phyloP scores from a whole-genome alignment of 169 alveolate species.

The Theileria equi region DNA sequence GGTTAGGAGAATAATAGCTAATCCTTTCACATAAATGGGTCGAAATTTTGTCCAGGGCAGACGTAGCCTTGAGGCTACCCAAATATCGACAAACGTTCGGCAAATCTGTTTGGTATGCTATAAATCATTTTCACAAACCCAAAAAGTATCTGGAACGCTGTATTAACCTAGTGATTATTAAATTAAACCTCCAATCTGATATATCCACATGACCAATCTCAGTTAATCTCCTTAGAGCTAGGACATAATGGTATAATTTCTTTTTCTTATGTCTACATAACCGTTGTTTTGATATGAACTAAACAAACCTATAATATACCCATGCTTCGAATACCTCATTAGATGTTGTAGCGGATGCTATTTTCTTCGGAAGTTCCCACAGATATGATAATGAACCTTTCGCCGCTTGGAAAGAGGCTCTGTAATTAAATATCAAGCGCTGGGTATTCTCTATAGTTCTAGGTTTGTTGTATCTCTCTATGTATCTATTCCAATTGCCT shows the following conservation, averaged over 20 bases:
- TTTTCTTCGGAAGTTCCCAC: constrained; percentile 73
- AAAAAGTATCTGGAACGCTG: constrained; percentile 65
- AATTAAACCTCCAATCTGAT: constrained; percentile 76
- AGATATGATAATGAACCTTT: constrained; percentile 69
- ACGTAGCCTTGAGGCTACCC: constrained; percentile 72
- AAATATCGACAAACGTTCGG: constrained; percentile 75
- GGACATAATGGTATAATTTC: constrained; percentile 70
- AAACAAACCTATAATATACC: constrained; percentile 63
- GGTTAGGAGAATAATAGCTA: constrained; percentile 68
- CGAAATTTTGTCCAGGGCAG: constrained; percentile 67
- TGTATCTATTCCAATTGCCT: constrained; percentile 76
- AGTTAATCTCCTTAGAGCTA: constrained; percentile 71
- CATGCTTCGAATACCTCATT: constrained; percentile 77
- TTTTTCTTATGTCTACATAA: constrained; percentile 64
- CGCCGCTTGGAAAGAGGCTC: constrained; percentile 71
- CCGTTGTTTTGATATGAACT: background rate
- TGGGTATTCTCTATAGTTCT: constrained; percentile 78
- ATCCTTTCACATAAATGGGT: constrained; percentile 58
- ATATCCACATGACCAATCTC: constrained; percentile 77
- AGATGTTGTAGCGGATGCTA: constrained; percentile 78
- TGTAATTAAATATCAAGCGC: constrained; percentile 69
- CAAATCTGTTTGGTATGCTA: constrained; percentile 31
- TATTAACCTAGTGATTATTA: constrained; percentile 63
- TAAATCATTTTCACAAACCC: constrained; percentile 31
- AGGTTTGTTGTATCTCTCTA: constrained; percentile 75